Percentiles rank a stretch among this genome's conserved stretches.
These are phyloP conservation scores for Erodium texanum DNA, from an alignment of 441 rosid species.

Conservation along the genomic window DNA sequence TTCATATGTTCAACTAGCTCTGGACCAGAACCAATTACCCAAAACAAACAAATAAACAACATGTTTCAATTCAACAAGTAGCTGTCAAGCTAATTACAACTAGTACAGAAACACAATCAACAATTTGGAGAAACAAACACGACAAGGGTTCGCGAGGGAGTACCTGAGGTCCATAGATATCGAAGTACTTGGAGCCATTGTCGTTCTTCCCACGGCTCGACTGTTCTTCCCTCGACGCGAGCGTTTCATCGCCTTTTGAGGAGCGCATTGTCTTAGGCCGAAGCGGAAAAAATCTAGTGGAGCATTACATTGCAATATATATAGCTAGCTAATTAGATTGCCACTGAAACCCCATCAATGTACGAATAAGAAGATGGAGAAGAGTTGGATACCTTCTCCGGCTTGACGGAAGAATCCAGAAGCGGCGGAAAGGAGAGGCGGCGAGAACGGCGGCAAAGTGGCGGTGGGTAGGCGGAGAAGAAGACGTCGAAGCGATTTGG, in stretches of 20 bases:
- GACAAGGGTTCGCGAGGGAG: neutral
- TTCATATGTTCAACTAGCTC: neutral
- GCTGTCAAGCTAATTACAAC: neutral
- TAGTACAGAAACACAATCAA: neutral
- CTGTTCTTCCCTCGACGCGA: neutral
- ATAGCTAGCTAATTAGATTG: neutral
- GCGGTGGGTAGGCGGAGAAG: neutral
- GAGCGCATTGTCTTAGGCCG: neutral
- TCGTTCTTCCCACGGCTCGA: neutral
- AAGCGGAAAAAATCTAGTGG: neutral
- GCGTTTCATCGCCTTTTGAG: neutral
- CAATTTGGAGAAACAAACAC: neutral
- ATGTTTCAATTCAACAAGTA: neutral
- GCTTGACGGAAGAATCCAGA: neutral
- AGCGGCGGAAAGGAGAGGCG: neutral
- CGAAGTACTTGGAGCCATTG: constrained; percentile 1
- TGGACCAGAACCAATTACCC: neutral
- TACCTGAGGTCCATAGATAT: constrained; percentile 4
- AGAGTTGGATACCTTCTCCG: neutral
- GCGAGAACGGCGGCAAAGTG: neutral
- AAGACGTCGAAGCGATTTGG: neutral
- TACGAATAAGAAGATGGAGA: neutral
- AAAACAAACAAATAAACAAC: neutral
- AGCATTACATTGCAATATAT: neutral
- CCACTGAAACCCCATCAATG: neutral